These are phyloP conservation scores for Cystobasidium ongulense DNA, from an alignment of 768 basidiomycete species.

Conservation along the genomic window DNA sequence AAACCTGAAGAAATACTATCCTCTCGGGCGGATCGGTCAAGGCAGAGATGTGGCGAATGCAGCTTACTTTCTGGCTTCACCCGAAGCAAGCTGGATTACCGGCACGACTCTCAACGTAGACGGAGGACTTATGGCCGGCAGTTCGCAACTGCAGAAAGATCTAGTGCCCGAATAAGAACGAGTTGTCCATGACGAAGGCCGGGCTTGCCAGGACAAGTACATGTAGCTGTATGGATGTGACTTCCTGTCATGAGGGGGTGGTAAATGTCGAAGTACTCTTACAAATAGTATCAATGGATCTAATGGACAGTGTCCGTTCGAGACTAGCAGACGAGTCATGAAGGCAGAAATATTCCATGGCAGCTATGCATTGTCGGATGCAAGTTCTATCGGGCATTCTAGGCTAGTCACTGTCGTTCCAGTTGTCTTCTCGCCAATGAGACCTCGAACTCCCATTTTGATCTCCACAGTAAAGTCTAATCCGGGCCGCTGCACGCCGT, in stretches of 20 bases:
- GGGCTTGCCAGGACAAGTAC: too few relatives aligned
- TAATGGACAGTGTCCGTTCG: too few relatives aligned
- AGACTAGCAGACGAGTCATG: neutral
- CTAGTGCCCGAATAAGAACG: conserved; percentile 18
- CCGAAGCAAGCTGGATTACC: conserved; percentile 22
- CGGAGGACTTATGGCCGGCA: conserved; percentile 24
- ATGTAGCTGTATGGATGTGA: too few relatives aligned
- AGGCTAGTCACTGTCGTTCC: conserved; percentile 12
- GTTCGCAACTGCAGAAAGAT: conserved; percentile 13
- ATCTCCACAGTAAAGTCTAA: conserved; percentile 7
- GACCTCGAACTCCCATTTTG: neutral
- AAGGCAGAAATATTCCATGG: neutral
- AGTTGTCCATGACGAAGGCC: too few relatives aligned
- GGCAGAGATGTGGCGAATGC: conserved; percentile 22
- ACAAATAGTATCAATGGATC: too few relatives aligned
- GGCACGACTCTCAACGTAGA: conserved; percentile 18
- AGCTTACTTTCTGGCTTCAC: conserved; percentile 14
- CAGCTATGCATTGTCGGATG: conserved; percentile 2
- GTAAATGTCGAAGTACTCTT: too few relatives aligned
- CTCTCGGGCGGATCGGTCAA: conserved; percentile 20
- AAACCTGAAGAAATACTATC: conserved; percentile 29
- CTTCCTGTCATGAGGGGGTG: too few relatives aligned
- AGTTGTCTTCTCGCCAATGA: conserved; percentile 6
- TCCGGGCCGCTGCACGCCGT: neutral
- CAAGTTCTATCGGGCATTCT: conserved; percentile 20